Evolutionary conservation across 305 asterid species (phyloP).

Genomic region (Stenogyne calaminthoides): DNA sequence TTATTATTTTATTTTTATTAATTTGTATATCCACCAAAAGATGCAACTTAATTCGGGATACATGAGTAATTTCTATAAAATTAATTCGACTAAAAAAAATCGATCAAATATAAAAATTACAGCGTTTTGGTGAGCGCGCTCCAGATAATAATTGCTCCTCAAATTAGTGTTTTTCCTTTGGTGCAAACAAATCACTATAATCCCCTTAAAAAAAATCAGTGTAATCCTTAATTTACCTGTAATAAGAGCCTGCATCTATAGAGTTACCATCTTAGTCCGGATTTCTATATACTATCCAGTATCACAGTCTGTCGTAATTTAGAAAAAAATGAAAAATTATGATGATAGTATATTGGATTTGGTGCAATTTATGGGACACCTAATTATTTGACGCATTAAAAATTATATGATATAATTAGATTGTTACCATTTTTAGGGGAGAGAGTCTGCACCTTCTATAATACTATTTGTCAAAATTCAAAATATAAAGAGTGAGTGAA

Average conservation of each 20-base stretch:
- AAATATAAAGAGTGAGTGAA: too few relatives aligned
- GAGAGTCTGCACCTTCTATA: neutral
- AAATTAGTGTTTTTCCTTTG: neutral
- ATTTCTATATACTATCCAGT: neutral
- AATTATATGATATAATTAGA: neutral
- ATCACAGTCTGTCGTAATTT: neutral
- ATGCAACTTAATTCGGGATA: too few relatives aligned
- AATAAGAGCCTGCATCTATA: neutral
- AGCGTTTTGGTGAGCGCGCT: neutral
- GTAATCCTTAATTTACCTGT: neutral
- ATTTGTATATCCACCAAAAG: too few relatives aligned
- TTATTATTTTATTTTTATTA: too few relatives aligned
- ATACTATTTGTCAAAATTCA: neutral
- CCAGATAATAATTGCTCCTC: neutral
- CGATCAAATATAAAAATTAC: neutral
- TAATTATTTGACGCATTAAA: neutral
- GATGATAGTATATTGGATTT: neutral
- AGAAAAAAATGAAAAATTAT: neutral
- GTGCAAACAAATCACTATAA: neutral
- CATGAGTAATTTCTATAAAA: too few relatives aligned
- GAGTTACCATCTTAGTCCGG: neutral
- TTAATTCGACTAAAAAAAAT: neutral
- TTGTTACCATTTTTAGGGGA: neutral
- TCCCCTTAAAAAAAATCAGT: too few relatives aligned
- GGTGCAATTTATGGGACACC: neutral